These are phyloP conservation scores for Calonectria leucothoes DNA, from an alignment of 2,329 filamentous ascomycete genomes.

Conservation along the genomic window DNA sequence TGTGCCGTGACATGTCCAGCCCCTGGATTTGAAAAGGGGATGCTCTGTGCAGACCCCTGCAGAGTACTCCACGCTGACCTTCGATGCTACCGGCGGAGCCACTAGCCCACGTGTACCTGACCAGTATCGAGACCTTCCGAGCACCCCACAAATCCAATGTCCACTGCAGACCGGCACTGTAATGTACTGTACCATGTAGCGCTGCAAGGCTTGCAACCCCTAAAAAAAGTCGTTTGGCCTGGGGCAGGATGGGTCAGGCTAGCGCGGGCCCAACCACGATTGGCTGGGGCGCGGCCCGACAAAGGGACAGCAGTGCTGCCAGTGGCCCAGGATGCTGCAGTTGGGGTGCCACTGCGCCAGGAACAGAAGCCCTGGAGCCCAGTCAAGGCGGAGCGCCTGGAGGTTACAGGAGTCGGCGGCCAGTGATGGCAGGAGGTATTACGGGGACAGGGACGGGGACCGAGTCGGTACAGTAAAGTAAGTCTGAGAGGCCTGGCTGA, in stretches of 20 bases:
- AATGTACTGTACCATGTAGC: constrained; percentile 5
- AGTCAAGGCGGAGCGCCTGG: constrained; percentile 19
- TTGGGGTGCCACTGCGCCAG: constrained; percentile 23
- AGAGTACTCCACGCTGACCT: constrained; percentile 27
- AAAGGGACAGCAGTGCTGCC: constrained; percentile 13
- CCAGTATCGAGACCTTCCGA: constrained; percentile 10
- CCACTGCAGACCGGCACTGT: constrained; percentile 28
- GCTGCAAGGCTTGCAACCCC: constrained; percentile 37
- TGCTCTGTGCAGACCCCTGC: constrained; percentile 28
- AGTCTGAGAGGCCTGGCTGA: constrained; percentile 13
- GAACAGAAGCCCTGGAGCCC: constrained; percentile 24
- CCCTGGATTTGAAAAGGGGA: constrained; percentile 36
- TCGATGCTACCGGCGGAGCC: not conserved
- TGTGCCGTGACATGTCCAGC: constrained; percentile 22
- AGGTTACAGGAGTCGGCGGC: constrained; percentile 27
- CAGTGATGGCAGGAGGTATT: constrained; percentile 17
- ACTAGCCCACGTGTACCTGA: constrained; percentile 19
- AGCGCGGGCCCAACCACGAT: constrained; percentile 22
- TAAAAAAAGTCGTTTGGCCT: constrained; percentile 36
- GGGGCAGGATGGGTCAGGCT: constrained; percentile 22
- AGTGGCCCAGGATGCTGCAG: constrained; percentile 15
- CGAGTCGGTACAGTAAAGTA: constrained; percentile 8
- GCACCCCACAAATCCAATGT: constrained; percentile 26
- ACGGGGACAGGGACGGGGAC: constrained; percentile 1
- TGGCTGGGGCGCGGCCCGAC: constrained; percentile 30